These are phyloP conservation scores for Mallotus nudiflorus DNA, from an alignment of 345 rosid species.

Conservation along the genomic window DNA sequence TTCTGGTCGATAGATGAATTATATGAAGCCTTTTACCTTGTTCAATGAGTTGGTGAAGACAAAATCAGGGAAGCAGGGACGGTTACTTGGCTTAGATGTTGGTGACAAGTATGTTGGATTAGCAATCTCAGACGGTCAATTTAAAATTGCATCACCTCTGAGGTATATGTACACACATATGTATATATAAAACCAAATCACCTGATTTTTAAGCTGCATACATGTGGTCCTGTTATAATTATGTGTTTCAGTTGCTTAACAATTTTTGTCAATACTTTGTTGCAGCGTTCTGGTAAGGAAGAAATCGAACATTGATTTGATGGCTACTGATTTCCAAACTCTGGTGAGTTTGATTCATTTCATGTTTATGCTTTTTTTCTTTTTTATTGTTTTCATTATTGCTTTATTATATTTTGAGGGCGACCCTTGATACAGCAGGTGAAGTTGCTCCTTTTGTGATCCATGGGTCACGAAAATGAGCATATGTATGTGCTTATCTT, in stretches of 20 bases:
- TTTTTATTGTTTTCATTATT: neutral
- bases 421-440: too few species aligned
- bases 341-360: constrained; percentile 45
- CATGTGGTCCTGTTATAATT: too few species aligned
- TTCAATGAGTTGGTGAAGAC: constrained; percentile 48
- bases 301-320: constrained; percentile 56
- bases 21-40: constrained; percentile 55
- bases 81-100: constrained; percentile 82
- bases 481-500: too few species aligned
- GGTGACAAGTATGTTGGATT: constrained; percentile 88
- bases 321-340: constrained; percentile 67
- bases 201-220: too few species aligned
- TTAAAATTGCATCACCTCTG: constrained; percentile 61
- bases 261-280: neutral
- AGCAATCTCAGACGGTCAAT: constrained; percentile 57
- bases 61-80: constrained; percentile 31
- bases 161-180: constrained; percentile 44
- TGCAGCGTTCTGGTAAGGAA: constrained; percentile 78
- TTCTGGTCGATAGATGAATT: constrained; percentile 54
- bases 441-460: too few species aligned
- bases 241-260: neutral
- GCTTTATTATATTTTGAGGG: neutral
- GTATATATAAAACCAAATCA: neutral
- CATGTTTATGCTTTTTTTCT: neutral
- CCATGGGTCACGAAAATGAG: too few species aligned